Evolutionary conservation across 768 basidiomycete genomes (phyloP).

Genomic region (Phaffia tasmanica): DNA sequence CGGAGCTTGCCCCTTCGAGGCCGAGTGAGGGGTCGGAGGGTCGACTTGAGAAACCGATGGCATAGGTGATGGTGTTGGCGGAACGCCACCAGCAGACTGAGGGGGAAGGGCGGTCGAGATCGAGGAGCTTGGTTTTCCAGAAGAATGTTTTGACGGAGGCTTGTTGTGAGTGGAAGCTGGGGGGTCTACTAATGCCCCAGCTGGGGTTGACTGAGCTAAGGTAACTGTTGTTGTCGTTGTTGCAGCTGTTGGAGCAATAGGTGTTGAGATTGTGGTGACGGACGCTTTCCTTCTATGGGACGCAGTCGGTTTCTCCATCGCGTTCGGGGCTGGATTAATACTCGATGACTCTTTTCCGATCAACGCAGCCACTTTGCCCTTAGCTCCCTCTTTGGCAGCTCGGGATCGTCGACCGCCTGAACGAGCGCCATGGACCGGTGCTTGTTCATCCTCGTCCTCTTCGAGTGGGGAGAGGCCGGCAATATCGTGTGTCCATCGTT

Average conservation of each 20-base stretch:
- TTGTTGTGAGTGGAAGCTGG: too few relatives aligned
- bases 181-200: too few relatives aligned
- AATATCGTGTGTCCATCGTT: conserved; percentile 26
- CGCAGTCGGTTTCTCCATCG: not conserved
- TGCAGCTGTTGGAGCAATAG: not conserved
- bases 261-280: not conserved
- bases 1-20: conserved; percentile 53
- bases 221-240: not conserved
- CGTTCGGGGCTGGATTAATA: not conserved
- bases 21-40: conserved; percentile 48
- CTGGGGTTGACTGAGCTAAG: not conserved
- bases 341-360: conserved; percentile 5
- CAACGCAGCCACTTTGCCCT: not conserved
- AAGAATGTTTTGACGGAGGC: too few relatives aligned
- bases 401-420: not conserved
- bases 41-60: not conserved
- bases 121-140: too few relatives aligned
- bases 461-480: conserved; percentile 4
- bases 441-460: not conserved
- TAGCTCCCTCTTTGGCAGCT: not conserved
- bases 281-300: not conserved
- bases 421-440: not conserved
- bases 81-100: not conserved
- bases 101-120: not conserved
- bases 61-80: conserved; percentile 6